Conservation (phyloP, 106 monocot genomes). For the Allium cepa region DNA sequence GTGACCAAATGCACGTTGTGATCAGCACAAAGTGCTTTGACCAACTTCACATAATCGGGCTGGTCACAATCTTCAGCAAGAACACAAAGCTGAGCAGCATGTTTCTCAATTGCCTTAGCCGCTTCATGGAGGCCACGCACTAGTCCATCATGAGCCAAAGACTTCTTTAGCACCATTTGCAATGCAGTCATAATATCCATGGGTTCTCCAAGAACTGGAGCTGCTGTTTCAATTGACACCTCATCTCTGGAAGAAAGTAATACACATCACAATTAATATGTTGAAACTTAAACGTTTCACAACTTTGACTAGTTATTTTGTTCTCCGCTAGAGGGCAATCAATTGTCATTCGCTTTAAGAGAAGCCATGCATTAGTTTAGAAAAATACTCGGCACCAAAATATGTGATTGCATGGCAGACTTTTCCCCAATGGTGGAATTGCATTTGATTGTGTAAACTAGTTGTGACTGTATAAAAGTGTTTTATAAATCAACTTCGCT, state of each 20-base stretch:
- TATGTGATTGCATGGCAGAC: too few relatives aligned
- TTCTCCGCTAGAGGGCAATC: too few relatives aligned
- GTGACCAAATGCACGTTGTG: conserved; percentile 73
- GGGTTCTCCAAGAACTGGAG: conserved; percentile 42
- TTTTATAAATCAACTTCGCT: too few relatives aligned
- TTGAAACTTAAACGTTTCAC: too few relatives aligned
- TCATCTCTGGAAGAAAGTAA: conserved; percentile 13
- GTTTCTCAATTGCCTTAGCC: conserved; percentile 58
- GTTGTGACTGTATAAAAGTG: too few relatives aligned
- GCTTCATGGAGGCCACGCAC: conserved; percentile 48
- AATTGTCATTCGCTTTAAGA: too few relatives aligned
- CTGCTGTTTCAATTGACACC: conserved; percentile 23
- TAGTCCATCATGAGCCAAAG: conserved; percentile 51
- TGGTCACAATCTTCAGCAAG: conserved; percentile 79
- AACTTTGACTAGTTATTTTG: too few relatives aligned
- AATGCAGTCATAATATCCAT: conserved; percentile 79
- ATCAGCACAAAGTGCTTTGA: conserved; percentile 72
- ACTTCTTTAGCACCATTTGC: conserved; percentile 54
- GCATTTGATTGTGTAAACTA: too few relatives aligned
- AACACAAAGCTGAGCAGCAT: conserved; percentile 53
- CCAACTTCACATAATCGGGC: conserved; percentile 69
- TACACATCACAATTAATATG: too few relatives aligned
- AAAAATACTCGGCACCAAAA: too few relatives aligned
- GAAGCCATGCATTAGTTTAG: too few relatives aligned
- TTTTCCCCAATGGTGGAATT: too few relatives aligned